These are phyloP conservation scores for Datura wrightii DNA, from an alignment of 257 asterid species.

Conservation along the genomic window DNA sequence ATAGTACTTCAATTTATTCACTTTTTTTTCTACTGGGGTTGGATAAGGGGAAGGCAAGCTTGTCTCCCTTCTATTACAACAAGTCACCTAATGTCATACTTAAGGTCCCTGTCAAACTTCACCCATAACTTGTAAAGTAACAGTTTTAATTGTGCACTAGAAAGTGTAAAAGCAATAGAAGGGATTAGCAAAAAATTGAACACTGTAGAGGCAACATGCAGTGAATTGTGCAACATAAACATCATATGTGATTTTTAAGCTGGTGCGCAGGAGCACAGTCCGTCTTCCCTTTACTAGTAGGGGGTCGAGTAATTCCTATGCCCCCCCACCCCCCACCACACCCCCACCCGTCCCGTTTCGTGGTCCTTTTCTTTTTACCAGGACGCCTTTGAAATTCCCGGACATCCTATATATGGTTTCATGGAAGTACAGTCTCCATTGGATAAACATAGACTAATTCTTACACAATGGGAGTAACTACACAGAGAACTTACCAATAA, in stretches of 20 bases:
- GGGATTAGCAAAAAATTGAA: neutral
- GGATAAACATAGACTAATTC: neutral
- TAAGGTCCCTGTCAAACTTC: neutral
- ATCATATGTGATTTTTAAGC: neutral
- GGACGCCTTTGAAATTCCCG: constrained; percentile 19
- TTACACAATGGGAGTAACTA: neutral
- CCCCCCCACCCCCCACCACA: neutral
- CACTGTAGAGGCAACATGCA: neutral
- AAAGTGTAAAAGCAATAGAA: neutral
- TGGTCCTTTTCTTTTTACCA: neutral
- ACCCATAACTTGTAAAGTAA: neutral
- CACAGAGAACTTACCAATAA: neutral
- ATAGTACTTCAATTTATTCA: neutral
- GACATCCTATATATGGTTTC: constrained; percentile 3
- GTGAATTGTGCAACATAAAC: neutral
- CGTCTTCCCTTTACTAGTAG: neutral
- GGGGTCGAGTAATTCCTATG: neutral
- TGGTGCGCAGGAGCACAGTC: neutral
- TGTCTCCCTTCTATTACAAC: constrained; percentile 4
- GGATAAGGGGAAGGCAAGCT: neutral
- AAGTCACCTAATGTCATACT: neutral
- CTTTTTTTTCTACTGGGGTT: neutral
- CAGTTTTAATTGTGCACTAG: neutral
- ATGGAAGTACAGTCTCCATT: neutral
- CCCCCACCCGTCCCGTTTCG: neutral